Base-by-base conservation (phyloP, 164 flowering plant species). In the Dillenia turbinata region DNA sequence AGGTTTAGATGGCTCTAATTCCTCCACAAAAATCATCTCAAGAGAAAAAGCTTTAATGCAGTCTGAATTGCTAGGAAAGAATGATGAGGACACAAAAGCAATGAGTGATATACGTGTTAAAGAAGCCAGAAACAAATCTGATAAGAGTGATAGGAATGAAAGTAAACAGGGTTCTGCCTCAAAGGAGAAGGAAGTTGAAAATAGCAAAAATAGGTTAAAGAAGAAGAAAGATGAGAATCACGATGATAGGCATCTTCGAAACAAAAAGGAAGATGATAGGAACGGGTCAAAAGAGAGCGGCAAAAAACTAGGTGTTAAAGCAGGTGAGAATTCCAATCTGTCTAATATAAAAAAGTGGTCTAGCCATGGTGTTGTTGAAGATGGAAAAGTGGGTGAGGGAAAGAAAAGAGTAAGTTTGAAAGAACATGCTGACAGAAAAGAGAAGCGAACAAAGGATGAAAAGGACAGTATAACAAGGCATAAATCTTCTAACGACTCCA, bases 381-480 rank as follows among this genome's bases (percentile, higher is more conserved):
- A 87, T 58, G 86, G 57, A 58, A 78, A 66, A 58, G 88, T 77
- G 60, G 47, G 45, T 55, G 90, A 83, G 47, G 76, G 70, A 68
- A 73, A 49, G 14, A 77, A 68, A 46, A 85, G 74, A 69, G 58
- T 45, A 50, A 70, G 69, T 71, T 71, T 52, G 44, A 78, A 74
- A 70, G 90, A 76, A 60, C 87, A 79, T 33, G 61, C 48, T 64
- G 69, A 55, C 62, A 76, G 74, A 70, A 89, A 76, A 74, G 75
- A 81, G 60, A 91, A 82, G 14, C 67, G 66, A 40, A 40, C 54
- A 47, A 81, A 77, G 70, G 84, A 85, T 61, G 84, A 76, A 45
- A 85, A 73, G 65, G 87, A 68, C 53, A 94, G 80, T 51, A 78
- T 77, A 71, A 75, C 81, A 46, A 77, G 85, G 66, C 83, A 80